These are phyloP conservation scores for Tuber brumale DNA, from an alignment of 495 filamentous ascomycete species.

Conservation along the genomic window DNA sequence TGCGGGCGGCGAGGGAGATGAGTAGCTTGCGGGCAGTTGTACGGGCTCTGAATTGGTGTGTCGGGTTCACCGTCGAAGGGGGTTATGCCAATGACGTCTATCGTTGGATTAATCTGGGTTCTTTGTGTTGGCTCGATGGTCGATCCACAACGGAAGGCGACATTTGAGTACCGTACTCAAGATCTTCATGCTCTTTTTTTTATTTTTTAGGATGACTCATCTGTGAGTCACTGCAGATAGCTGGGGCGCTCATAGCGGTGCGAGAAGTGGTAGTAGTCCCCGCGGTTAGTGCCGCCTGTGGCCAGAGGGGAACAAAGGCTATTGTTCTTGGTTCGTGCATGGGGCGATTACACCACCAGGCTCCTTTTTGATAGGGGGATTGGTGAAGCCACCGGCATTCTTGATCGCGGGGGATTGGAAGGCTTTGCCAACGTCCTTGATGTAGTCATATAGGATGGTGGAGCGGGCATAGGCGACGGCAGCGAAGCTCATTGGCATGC, in stretches of 20 bases:
- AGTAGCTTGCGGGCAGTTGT: slow-evolving; percentile 11
- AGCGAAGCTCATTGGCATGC: slow-evolving; percentile 84
- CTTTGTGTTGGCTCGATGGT: slow-evolving; percentile 40
- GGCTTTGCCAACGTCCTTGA: slow-evolving; percentile 48
- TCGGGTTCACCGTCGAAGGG: slow-evolving; percentile 18
- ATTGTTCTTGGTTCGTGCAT: slow-evolving; percentile 82
- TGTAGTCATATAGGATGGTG: slow-evolving; percentile 52
- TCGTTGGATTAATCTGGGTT: not conserved
- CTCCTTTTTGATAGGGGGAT: slow-evolving; percentile 44
- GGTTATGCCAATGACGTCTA: slow-evolving; percentile 22
- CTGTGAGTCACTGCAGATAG: slow-evolving; percentile 73
- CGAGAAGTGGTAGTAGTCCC: slow-evolving; percentile 83
- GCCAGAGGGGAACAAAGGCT: slow-evolving; percentile 72
- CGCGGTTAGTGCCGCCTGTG: slow-evolving; percentile 58
- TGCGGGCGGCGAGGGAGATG: no score
- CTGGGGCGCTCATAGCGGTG: slow-evolving; percentile 73
- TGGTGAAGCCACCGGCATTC: slow-evolving; percentile 45
- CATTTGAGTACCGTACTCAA: slow-evolving; percentile 64
- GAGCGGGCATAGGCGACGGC: slow-evolving; percentile 68
- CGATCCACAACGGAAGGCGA: slow-evolving; percentile 74
- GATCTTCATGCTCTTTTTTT: slow-evolving; percentile 64
- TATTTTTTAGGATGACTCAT: slow-evolving; percentile 55
- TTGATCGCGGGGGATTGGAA: slow-evolving; percentile 37
- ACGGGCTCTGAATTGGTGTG: slow-evolving; percentile 29
- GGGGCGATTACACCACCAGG: slow-evolving; percentile 81